Conservation (phyloP, 225 moss, liverwort and hornwort species). For the Physcomitrium patens region DNA sequence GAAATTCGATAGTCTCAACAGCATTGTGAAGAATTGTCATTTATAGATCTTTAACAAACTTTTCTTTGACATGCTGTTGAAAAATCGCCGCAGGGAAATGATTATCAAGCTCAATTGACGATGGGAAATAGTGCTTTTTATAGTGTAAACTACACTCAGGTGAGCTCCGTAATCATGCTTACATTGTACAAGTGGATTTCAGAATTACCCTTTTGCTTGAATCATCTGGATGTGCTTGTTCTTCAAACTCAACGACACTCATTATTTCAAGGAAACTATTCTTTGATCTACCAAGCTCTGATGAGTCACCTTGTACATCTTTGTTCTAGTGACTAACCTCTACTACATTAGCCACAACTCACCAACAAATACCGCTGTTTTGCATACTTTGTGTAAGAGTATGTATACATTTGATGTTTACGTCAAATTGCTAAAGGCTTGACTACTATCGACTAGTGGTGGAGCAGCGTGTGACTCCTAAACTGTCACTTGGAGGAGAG, state of each 20-base stretch:
- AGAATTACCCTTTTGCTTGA: background rate
- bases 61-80: slow-evolving; percentile 16
- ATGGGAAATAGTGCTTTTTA: slow-evolving; percentile 82
- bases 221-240: background rate
- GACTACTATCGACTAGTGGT: slow-evolving; percentile 43
- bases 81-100: slow-evolving; percentile 54
- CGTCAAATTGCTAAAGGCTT: slow-evolving; percentile 31
- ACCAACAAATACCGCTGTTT: background rate
- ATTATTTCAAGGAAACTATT: background rate
- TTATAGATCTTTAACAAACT: background rate
- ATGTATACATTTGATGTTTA: background rate
- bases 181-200: background rate
- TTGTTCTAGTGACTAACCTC: background rate
- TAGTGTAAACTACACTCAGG: slow-evolving; percentile 70
- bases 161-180: slow-evolving; percentile 13
- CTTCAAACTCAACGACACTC: background rate
- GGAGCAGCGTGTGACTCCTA: slow-evolving; percentile 80
- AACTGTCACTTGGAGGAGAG: slow-evolving; percentile 87
- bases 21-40: background rate
- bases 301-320: background rate
- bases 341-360: background rate
- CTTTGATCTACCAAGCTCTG: background rate
- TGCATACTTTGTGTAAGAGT: background rate
- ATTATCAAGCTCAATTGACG: slow-evolving; percentile 67
- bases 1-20: background rate